These are phyloP conservation scores for Leucogyrophana mollusca DNA, from an alignment of 768 basidiomycete species.

Conservation along the genomic window DNA sequence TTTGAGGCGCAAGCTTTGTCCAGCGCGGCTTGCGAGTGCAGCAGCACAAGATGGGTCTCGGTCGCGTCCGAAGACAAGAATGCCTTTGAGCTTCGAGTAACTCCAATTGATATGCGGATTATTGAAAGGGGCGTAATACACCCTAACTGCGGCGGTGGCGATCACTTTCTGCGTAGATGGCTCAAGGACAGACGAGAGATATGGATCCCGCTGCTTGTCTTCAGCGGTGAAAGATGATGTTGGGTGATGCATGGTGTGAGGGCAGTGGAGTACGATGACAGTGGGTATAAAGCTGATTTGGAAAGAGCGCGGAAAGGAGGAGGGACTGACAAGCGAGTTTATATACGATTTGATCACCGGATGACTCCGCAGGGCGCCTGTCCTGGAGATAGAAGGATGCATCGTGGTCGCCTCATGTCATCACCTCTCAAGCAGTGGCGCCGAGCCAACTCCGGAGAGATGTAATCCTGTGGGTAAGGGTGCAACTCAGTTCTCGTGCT, in stretches of 20 bases:
- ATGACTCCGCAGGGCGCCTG: constrained; percentile 18
- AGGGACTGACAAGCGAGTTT: constrained; percentile 17
- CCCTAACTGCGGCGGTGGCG: constrained; percentile 53
- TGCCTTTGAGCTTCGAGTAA: constrained; percentile 59
- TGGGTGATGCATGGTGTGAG: constrained; percentile 27
- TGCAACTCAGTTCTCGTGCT: constrained; percentile 8
- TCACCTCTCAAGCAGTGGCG: constrained; percentile 29
- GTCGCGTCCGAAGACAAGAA: constrained; percentile 50
- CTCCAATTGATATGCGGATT: constrained; percentile 51
- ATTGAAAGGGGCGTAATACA: constrained; percentile 60
- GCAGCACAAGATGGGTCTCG: constrained; percentile 16
- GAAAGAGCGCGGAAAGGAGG: constrained; percentile 14
- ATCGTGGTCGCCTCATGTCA: constrained; percentile 34
- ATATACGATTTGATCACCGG: constrained; percentile 31
- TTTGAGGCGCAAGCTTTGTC: constrained; percentile 25
- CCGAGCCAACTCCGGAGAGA: constrained; percentile 27
- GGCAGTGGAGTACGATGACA: constrained; percentile 5
- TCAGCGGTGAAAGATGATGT: constrained; percentile 33
- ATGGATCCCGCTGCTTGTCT: constrained; percentile 37
- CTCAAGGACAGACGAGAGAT: constrained; percentile 38
- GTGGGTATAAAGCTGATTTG: constrained; percentile 8
- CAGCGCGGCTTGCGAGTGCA: constrained; percentile 16
- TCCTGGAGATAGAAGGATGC: constrained; percentile 24
- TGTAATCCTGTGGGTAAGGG: constrained; percentile 23
- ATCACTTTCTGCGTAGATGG: constrained; percentile 44